A percentile compares a stretch with the other conserved stretches of the same genome.
Conservation (phyloP, 2,329 filamentous ascomycete genomes). For the Claviceps quebecensis region DNA sequence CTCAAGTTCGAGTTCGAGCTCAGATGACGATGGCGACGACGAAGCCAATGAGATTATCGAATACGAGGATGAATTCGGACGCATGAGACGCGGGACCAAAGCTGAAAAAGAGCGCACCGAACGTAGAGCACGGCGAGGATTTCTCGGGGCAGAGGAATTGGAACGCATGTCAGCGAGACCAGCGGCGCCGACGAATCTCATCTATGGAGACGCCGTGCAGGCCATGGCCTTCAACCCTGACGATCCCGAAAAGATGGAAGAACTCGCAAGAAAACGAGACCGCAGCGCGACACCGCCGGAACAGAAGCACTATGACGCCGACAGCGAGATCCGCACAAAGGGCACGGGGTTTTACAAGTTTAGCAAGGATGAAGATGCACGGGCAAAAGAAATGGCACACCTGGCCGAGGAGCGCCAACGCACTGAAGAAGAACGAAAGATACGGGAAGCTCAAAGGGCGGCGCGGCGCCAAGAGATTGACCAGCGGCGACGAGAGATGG, state of each 20-base stretch:
- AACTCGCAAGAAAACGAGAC: slow-evolving; percentile 65
- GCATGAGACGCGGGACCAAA: slow-evolving; percentile 59
- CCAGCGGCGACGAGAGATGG: slow-evolving; percentile 46
- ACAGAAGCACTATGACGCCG: slow-evolving; percentile 73
- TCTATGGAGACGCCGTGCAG: slow-evolving; percentile 79
- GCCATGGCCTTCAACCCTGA: slow-evolving; percentile 69
- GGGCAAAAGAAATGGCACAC: slow-evolving; percentile 58
- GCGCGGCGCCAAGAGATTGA: slow-evolving; percentile 50
- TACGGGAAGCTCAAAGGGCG: slow-evolving; percentile 42
- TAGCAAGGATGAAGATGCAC: slow-evolving; percentile 55
- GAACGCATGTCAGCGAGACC: slow-evolving; percentile 58
- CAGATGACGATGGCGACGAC: slow-evolving; percentile 22
- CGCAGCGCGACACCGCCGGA: slow-evolving; percentile 66
- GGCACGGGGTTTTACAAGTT: slow-evolving; percentile 91
- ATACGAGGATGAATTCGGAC: slow-evolving; percentile 83
- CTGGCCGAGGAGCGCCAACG: slow-evolving; percentile 52
- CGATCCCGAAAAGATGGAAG: slow-evolving; percentile 58
- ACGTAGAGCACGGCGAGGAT: slow-evolving; percentile 34
- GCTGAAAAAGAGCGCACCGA: slow-evolving; percentile 53
- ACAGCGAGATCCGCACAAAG: slow-evolving; percentile 69
- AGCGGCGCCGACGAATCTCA: slow-evolving; percentile 52
- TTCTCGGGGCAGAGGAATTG: slow-evolving; percentile 44
- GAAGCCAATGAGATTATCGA: slow-evolving; percentile 56
- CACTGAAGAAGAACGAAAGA: slow-evolving; percentile 50
- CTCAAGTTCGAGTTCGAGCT: slow-evolving; percentile 23